Percentiles rank a stretch among this genome's conserved stretches.
These are phyloP conservation scores for Leptomonas seymouri DNA, from an alignment of 208 protist genomes.

Conservation along the genomic window DNA sequence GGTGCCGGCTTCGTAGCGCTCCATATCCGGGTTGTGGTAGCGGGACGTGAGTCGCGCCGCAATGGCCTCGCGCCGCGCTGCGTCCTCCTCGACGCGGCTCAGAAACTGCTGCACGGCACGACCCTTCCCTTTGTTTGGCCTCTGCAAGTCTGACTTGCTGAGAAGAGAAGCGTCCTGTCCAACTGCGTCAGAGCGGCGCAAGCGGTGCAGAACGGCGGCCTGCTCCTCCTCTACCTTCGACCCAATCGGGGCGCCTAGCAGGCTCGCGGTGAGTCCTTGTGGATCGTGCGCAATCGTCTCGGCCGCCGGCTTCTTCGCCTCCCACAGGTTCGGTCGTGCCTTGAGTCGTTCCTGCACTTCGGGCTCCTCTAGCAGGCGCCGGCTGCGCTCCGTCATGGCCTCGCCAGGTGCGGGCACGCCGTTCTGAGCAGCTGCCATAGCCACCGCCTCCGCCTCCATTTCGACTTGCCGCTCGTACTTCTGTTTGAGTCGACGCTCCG, in stretches of 20 bases:
- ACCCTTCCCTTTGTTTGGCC: neutral
- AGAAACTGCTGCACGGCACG: constrained; percentile 33
- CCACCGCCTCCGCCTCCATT: constrained; percentile 21
- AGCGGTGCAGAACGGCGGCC: constrained; percentile 22
- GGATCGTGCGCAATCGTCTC: neutral
- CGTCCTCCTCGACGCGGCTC: constrained; percentile 41
- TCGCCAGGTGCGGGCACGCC: constrained; percentile 12
- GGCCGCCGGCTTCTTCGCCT: constrained; percentile 14
- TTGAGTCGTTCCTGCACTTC: constrained; percentile 30
- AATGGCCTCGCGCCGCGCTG: constrained; percentile 35
- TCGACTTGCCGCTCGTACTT: constrained; percentile 41
- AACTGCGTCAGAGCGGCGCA: constrained; percentile 5
- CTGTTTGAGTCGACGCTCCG: constrained; percentile 27
- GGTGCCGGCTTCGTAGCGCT: constrained; percentile 39
- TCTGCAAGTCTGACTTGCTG: neutral
- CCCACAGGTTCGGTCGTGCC: constrained; percentile 34
- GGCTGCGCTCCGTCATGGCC: constrained; percentile 25
- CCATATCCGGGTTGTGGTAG: constrained; percentile 35
- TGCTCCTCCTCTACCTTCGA: constrained; percentile 30
- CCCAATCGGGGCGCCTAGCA: constrained; percentile 28
- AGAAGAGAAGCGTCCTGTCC: neutral
- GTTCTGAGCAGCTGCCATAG: constrained; percentile 18
- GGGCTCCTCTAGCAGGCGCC: constrained; percentile 23
- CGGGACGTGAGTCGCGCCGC: constrained; percentile 34
- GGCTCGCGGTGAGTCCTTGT: neutral